phyloP scores from a whole-genome alignment of 257 asterid species.

The Ajuga chamaepitys region DNA sequence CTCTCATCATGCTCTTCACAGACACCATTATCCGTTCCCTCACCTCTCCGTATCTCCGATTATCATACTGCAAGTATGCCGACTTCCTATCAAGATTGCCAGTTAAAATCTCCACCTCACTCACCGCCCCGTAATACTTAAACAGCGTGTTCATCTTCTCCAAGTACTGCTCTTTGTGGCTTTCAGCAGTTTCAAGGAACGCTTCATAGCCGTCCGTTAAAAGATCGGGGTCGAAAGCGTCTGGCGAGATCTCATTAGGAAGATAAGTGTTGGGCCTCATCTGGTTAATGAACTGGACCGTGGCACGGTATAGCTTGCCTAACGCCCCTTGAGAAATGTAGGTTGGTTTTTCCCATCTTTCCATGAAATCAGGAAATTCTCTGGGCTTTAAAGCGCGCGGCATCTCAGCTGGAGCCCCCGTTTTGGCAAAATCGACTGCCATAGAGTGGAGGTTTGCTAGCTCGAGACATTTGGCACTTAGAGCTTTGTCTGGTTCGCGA shows the following conservation, averaged over 20 bases:
- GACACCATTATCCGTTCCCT: constrained; percentile 73
- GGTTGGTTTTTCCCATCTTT: constrained; percentile 78
- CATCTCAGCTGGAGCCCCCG: constrained; percentile 97
- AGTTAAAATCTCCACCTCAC: constrained; percentile 79
- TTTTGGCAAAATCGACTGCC: constrained; percentile 97
- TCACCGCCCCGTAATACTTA: constrained; percentile 58
- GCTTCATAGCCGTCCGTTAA: constrained; percentile 53
- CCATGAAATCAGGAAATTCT: constrained; percentile 93
- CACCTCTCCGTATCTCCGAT: constrained; percentile 72
- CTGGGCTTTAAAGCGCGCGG: constrained; percentile 62
- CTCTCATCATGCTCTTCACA: constrained; percentile 61
- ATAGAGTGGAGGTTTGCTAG: constrained; percentile 84
- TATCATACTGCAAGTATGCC: constrained; percentile 60
- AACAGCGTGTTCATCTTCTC: constrained; percentile 47
- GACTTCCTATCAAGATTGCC: constrained; percentile 63
- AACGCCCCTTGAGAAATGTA: constrained; percentile 59
- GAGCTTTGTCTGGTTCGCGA: constrained; percentile 74
- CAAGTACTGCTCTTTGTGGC: constrained; percentile 56
- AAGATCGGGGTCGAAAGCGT: constrained; percentile 59
- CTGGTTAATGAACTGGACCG: constrained; percentile 19
- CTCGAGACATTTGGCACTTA: constrained; percentile 71
- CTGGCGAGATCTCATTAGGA: constrained; percentile 21
- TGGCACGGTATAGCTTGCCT: constrained; percentile 84
- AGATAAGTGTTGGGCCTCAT: constrained; percentile 15
- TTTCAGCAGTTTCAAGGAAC: constrained; percentile 41